Percentiles rank a stretch among this genome's conserved stretches.
These are phyloP conservation scores for Alternaria tenuissima DNA, from an alignment of 2,329 filamentous ascomycete species.

Conservation along the genomic window DNA sequence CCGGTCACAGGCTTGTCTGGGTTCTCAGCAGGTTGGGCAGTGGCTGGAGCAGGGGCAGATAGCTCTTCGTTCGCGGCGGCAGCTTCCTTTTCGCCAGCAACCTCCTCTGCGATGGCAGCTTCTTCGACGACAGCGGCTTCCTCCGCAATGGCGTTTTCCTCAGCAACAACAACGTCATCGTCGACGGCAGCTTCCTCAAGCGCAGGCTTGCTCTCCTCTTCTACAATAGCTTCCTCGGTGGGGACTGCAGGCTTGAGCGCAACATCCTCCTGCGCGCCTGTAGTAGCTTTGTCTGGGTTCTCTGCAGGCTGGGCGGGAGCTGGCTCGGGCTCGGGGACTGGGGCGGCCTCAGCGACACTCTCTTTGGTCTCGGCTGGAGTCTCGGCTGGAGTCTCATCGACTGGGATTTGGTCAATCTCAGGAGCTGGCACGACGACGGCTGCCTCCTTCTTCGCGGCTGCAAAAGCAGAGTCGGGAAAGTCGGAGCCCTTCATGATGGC, in stretches of 20 bases:
- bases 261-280: conserved; percentile 54
- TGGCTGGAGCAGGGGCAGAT: not conserved
- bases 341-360: conserved; percentile 4
- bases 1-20: conserved; percentile 56
- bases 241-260: conserved; percentile 53
- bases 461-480: conserved; percentile 38
- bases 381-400: conserved; percentile 1
- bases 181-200: conserved; percentile 21
- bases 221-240: conserved; percentile 46
- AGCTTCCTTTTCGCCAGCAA: not conserved
- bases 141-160: conserved; percentile 29
- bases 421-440: not conserved
- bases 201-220: conserved; percentile 44
- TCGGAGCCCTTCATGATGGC: conserved; percentile 49
- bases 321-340: conserved; percentile 2
- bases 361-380: conserved; percentile 1
- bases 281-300: conserved; percentile 56
- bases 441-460: conserved; percentile 12
- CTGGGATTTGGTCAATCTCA: conserved; percentile 3
- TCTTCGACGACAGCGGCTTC: conserved; percentile 6
- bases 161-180: conserved; percentile 28
- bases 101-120: conserved; percentile 3
- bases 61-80: not conserved
- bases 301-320: conserved; percentile 23
- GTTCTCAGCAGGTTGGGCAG: conserved; percentile 37